Evolutionary conservation across 2,329 filamentous ascomycete species (phyloP).

Genomic region (Diaporthe amygdali): DNA sequence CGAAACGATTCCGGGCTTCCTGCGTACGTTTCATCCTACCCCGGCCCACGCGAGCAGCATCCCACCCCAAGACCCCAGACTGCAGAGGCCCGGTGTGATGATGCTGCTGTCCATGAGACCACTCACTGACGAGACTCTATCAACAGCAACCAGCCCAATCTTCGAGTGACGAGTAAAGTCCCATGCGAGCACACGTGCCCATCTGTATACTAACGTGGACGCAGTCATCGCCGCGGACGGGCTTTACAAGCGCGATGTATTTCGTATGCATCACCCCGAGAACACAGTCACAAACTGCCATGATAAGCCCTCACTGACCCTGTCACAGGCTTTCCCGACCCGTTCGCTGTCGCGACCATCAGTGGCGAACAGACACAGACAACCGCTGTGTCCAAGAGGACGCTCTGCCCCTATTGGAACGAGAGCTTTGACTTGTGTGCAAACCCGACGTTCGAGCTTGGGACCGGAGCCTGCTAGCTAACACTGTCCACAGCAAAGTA

Average conservation of each 20-base stretch:
- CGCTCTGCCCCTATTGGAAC: slow-evolving; percentile 99
- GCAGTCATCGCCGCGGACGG: slow-evolving; percentile 98
- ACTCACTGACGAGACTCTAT: slow-evolving; percentile 9
- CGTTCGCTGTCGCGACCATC: slow-evolving; percentile 95
- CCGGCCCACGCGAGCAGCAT: slow-evolving; percentile 6
- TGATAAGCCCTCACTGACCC: slow-evolving; percentile 34
- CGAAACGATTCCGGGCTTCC: slow-evolving; percentile 67
- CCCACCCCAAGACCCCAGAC: neutral
- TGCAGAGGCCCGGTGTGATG: slow-evolving; percentile 19
- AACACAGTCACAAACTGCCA: neutral
- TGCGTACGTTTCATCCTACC: slow-evolving; percentile 55
- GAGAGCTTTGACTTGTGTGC: slow-evolving; percentile 97
- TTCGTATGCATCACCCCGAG: slow-evolving; percentile 69
- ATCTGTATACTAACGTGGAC: slow-evolving; percentile 42
- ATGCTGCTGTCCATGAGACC: neutral
- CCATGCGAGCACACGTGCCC: slow-evolving; percentile 30
- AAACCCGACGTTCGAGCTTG: slow-evolving; percentile 8
- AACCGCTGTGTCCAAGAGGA: slow-evolving; percentile 96
- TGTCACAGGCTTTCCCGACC: slow-evolving; percentile 85
- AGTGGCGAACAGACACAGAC: slow-evolving; percentile 98
- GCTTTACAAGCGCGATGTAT: slow-evolving; percentile 98
- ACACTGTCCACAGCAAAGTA: slow-evolving; percentile 67
- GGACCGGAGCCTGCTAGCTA: neutral
- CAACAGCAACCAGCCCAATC: slow-evolving; percentile 73
- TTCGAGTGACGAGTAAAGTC: slow-evolving; percentile 88